Evolutionary conservation across 2,329 filamentous ascomycete species (phyloP), one percentile per base, ranked within the genome.

Genomic region (Cercospora citrullina): DNA sequence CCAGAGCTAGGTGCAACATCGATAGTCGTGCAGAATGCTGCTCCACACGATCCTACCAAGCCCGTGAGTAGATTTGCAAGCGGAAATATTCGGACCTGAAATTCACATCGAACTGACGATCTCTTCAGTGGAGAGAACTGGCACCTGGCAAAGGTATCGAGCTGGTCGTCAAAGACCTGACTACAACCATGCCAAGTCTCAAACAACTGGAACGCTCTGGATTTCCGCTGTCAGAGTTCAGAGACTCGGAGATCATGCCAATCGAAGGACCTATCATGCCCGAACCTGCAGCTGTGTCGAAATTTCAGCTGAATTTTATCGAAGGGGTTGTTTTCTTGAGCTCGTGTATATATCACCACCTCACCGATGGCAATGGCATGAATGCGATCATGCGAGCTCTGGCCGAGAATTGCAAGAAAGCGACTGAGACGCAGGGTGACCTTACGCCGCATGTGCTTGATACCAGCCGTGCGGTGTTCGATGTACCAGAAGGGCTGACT

Each of bases 291-390:
- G 62, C 70, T 12, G 60, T 63, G 28, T 65, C 71, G 14, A 64
- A 67, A 16, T 68, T 70, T 21, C 72, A 72, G 66, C 59, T 69
- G 9, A 72, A 36, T 39, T 62, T 72, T 31, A 72, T 72, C 48
- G 66, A 71, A 31, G 72, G 70, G 1, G 72, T 70, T 7, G 66
- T 69, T 5, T 63, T 73, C 14, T 39, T 73, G n/a, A 69, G 64
- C 60, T 64, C 70, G 5, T 73, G 72, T 55, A 63, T 73, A 23
- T 72, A 69, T 31, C 70, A 73, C 31, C 69, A 67, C 55, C 53
- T 73, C 39, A 68, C 70, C 7, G 71, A 73, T 18, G 70, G 69
- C 0, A 72, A 72, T 45, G 68, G 70, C 21, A 73, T 73, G 70
- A 73, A 73, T 64, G 69, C 67, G 4, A 69, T 72, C 59, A 70